phyloP scores from a whole-genome alignment of 1,284 basidiomycete species.

The Cryptococcus neoformans region DNA sequence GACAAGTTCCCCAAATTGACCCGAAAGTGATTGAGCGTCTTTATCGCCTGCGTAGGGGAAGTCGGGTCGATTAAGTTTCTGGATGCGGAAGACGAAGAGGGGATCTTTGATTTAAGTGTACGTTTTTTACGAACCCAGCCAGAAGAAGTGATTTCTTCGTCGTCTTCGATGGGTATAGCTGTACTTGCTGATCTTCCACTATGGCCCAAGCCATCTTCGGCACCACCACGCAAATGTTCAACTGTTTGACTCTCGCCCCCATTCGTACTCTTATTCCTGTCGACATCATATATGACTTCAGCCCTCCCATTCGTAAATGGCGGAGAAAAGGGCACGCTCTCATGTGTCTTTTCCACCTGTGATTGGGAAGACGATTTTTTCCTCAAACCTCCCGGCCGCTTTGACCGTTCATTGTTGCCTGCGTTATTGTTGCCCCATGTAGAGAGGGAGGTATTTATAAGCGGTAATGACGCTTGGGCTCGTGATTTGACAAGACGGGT shows the following conservation, averaged over 20 bases:
- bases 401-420: not conserved
- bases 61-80: not conserved
- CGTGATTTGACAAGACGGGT: conserved; percentile 12
- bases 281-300: conserved; percentile 8
- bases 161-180: conserved; percentile 16
- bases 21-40: conserved; percentile 55
- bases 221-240: not conserved
- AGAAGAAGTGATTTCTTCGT: conserved; percentile 32
- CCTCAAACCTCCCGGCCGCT: not conserved
- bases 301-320: conserved; percentile 29
- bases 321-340: conserved; percentile 20
- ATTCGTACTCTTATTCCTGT: not conserved
- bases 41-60: not conserved
- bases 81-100: not conserved
- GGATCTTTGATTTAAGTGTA: not conserved
- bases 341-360: conserved; percentile 16
- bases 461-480: not conserved
- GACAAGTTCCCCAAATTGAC: conserved; percentile 53
- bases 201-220: not conserved
- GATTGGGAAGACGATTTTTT: conserved; percentile 10
- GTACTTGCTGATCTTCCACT: not conserved
- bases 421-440: not conserved
- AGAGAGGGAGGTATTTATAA: not conserved
- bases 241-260: not conserved
- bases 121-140: conserved; percentile 46